Conservation (phyloP, 2,329 filamentous ascomycete genomes). For the Ceratocystis colombiana region DNA sequence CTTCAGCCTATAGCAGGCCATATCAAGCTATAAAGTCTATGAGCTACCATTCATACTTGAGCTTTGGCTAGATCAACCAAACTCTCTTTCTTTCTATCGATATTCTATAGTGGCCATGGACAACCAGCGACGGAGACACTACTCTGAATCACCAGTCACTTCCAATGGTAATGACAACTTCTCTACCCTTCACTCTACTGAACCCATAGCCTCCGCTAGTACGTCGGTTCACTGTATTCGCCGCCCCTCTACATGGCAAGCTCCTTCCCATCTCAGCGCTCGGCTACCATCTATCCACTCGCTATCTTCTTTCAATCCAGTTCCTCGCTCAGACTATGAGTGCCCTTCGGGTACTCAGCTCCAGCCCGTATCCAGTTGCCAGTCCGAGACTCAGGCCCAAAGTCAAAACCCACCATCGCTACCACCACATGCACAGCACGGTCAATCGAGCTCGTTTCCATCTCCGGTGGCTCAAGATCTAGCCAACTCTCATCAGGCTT, state of each 20-base stretch:
- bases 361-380: neutral
- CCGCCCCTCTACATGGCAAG: neutral
- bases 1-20: neutral
- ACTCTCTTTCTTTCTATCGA: neutral
- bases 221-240: neutral
- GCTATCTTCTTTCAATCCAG: no score
- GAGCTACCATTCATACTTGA: neutral
- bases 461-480: no score
- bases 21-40: neutral
- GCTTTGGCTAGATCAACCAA: neutral
- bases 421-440: no score
- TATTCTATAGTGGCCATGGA: neutral
- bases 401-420: neutral
- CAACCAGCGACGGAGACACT: neutral
- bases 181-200: neutral
- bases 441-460: neutral
- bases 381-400: neutral
- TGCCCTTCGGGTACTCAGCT: neutral
- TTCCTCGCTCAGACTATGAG: neutral
- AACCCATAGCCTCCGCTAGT: neutral
- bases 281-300: neutral
- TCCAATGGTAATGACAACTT: no score
- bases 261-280: neutral
- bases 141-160: neutral
- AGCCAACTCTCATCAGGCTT: neutral